Evolutionary conservation across 2,329 filamentous ascomycete species (phyloP), one percentile per base, ranked within the genome.

Genomic region (Penicillium paneum): DNA sequence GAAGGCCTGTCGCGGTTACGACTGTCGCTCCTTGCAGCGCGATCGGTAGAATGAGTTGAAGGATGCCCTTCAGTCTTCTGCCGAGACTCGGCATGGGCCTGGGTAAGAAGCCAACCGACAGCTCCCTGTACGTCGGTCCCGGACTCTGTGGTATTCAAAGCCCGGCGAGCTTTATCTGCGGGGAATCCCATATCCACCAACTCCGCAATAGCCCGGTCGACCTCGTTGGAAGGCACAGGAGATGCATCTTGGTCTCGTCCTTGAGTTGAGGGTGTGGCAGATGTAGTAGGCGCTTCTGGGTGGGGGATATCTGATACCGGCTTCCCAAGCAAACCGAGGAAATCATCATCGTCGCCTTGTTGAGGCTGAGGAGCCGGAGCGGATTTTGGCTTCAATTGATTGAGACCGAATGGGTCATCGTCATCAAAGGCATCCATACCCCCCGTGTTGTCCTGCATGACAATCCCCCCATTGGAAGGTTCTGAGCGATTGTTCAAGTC

Each of bases 161-260:
- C 94, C 58, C 87, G 81, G 50, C 83, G 82, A n/a, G 94, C 88
- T 66, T 91, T 91, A 55, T 96, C 90, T 0, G 86, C 82, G 0
- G 90, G 85, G 64, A 99, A 99, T 0, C 94, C 94, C 84, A 97
- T 97, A 62, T 97, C 93, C 3, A 97, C 85, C 26, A 99, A 77
- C 70, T 97, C 91, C 10, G 90, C 90, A 26, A 97, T 83, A 10
- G 91, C 90, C 62, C 83, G 84, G 67, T 96, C 91, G 54, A 88
- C 86, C 1, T 83, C 84, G 64, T 76, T 77, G 2, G 64, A 64
- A 2, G 71, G 66, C 44, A 64, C 67, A 3, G 65, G 64, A 21
- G 66, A 62, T 36, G 55, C 53, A 45, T 55, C 41, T 21, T 49
- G 52, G 15, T 57, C 58, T 13, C 54, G 60, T 32, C 62, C 51